Evolutionary conservation across 768 basidiomycete species (phyloP), one percentile per base, ranked within the genome.

Genomic region (Amanita rimosa): DNA sequence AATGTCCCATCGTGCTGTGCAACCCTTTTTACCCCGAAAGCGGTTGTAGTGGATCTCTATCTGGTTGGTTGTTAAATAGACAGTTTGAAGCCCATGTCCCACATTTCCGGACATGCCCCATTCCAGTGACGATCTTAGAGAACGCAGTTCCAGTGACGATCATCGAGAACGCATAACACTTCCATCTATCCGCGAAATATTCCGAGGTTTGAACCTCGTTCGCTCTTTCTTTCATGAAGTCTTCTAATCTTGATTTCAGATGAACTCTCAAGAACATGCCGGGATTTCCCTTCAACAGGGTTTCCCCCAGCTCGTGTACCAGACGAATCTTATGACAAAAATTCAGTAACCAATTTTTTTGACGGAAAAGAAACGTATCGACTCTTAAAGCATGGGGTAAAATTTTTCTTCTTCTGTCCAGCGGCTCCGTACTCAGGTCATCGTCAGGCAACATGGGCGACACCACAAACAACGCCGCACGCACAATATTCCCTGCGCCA

Each of bases 111-210:
- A 10, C 45, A 59, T 51, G 53, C 59, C 49, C 53, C 63, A 42
- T 59, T 43, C 48, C 29, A 42, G 62, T 55, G 62, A 60, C 57
- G 56, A 53, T 51, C 56, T 52, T 45, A 54, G 54, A 48, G 63
- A 67, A 52, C 75, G 81, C 38, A 79, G 27, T 59, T 43, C 48
- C 29, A 42, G 62, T 55, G 62, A 60, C 57, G 56, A 53, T 51
- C 56, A 52, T 45, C 55, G 54, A 48, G 63, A 67, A 52, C 75
- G 81, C 38, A 79, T 80, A 47, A 81, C 76, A 13, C 78, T 86
- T 51, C 84, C 84, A 35, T 73, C 82, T 41, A 84, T 86, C 48
- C 78, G 81, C 44, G 79, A 82, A 62, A 64, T 85, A 51, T 80
- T 85, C 58, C 66, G 74, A 70, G 75, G 84, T 81, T 39, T 38